Conservation (phyloP, 768 basidiomycete species). For the Suillus subluteus region DNA sequence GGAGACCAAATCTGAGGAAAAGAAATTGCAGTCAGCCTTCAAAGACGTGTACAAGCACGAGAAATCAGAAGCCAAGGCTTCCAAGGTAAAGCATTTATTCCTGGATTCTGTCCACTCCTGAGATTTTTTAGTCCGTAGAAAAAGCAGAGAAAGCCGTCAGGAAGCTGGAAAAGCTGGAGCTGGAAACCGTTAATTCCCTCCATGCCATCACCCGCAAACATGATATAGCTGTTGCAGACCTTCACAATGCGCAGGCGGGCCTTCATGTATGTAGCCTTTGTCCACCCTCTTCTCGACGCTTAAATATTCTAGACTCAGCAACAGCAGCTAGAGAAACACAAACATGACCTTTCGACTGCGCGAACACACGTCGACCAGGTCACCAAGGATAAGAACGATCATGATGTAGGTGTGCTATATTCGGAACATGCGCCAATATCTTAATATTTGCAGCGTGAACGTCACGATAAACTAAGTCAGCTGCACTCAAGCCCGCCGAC, state of each 20-base stretch:
- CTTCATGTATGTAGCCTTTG: constrained; percentile 40
- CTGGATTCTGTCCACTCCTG: background rate
- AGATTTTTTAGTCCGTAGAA: constrained; percentile 39
- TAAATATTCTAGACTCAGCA: constrained; percentile 25
- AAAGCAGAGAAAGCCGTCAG: constrained; percentile 50
- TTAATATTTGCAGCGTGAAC: constrained; percentile 21
- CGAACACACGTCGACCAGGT: constrained; percentile 24
- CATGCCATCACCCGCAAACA: constrained; percentile 58
- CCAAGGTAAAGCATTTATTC: constrained; percentile 43
- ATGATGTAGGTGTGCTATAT: constrained; percentile 22
- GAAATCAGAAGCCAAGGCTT: constrained; percentile 53
- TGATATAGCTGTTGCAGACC: constrained; percentile 47
- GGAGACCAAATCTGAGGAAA: constrained; percentile 57
- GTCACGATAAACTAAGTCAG: constrained; percentile 19
- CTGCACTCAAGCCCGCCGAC: constrained; percentile 12
- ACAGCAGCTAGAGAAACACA: constrained; percentile 25
- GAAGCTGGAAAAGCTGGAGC: constrained; percentile 55
- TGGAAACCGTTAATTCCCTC: constrained; percentile 50
- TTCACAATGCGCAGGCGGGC: constrained; percentile 46
- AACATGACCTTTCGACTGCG: constrained; percentile 20
- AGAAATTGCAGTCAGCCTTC: constrained; percentile 51
- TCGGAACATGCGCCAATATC: background rate
- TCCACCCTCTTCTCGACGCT: background rate
- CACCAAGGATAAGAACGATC: constrained; percentile 23
- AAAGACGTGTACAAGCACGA: constrained; percentile 58